Evolutionary conservation across 1,139 yeast species (phyloP).

Genomic region (Kodamaea derodonti): DNA sequence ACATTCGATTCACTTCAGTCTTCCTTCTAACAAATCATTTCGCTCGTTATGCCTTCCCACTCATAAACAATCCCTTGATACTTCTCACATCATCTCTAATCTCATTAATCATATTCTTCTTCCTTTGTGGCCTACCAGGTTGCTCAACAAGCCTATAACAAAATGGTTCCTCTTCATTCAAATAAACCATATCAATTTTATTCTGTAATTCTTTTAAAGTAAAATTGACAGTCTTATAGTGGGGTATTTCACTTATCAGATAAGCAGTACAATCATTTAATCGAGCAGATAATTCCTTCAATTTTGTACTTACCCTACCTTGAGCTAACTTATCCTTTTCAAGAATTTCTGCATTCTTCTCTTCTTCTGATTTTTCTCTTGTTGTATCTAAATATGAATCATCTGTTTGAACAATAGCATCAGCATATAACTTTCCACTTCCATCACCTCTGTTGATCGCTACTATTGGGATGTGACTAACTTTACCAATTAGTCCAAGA

Average conservation of each 20-base stretch:
- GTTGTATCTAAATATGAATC: constrained; percentile 14
- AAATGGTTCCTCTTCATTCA: constrained; percentile 30
- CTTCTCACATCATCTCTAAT: constrained; percentile 40
- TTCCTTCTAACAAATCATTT: too few species aligned
- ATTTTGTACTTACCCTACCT: constrained; percentile 19
- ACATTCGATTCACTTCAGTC: too few species aligned
- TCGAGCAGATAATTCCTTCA: constrained; percentile 20
- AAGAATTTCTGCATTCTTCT: constrained; percentile 12
- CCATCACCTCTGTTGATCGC: constrained; percentile 21
- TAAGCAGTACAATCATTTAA: constrained; percentile 29
- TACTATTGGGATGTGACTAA: constrained; percentile 40
- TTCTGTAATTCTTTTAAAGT: constrained; percentile 35
- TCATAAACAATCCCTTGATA: constrained; percentile 44
- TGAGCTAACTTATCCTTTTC: constrained; percentile 26
- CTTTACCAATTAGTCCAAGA: constrained; percentile 31
- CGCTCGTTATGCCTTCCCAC: constrained; percentile 30
- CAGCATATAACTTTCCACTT: constrained; percentile 36
- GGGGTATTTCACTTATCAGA: constrained; percentile 30
- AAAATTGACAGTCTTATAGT: constrained; percentile 27
- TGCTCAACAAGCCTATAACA: constrained; percentile 9
- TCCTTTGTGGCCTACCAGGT: constrained; percentile 14
- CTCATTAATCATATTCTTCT: constrained; percentile 32
- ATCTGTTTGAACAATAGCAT: constrained; percentile 38
- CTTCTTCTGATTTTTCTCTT: constrained; percentile 8
- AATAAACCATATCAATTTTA: constrained; percentile 35